Base-by-base conservation (phyloP, 2,329 filamentous ascomycete genomes). In the Fusarium brachygibbosum region DNA sequence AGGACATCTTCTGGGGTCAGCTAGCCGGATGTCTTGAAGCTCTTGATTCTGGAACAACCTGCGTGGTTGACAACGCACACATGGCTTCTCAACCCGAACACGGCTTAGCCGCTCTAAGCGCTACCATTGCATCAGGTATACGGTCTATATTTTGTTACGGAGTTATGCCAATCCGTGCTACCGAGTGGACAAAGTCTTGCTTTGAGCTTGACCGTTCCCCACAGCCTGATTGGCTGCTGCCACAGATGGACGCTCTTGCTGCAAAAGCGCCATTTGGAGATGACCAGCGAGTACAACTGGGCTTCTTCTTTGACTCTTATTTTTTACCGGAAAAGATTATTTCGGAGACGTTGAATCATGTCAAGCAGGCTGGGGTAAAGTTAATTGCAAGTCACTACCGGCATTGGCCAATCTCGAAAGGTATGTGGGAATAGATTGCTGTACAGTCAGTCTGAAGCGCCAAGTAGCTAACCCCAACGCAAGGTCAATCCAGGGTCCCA, bases 351-450 rank as follows among this genome's bases (percentile, higher is more conserved):
- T 1, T 63, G 0, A 6, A 1, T 0, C 41, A 7, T n/a, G 58
- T 56, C 3, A 63, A 56, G 21, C 6, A 35, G 0, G 12, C n/a
- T 17, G 48, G 48, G 1, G 59, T 48, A 5, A 63, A 63, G 23
- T 7, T 63, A 2, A 48, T 63, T 4, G 9, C 25, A 2, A 63
- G 59, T 13, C 59, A 63, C 8, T 63, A 63, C 7, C 46, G 59
- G 12, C 35, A 63, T 16, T 63, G 58, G 59, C 59, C 48, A 11
- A 23, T 63, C 3, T 63, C 58, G 2, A 56, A 48, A 21, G 58
- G 59, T 42, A 5, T 0, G 4, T 1, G 9, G 16, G 1, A 11
- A 0, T 13, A 29, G 4, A 4, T 13, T 4, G 4, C 6, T 19
- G 2, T 12, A 13, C 19, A 28, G 1, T 14, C 19, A 28, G 1